Conservation (phyloP, 805 yeast species). For the Hanseniaspora valbyensis region DNA sequence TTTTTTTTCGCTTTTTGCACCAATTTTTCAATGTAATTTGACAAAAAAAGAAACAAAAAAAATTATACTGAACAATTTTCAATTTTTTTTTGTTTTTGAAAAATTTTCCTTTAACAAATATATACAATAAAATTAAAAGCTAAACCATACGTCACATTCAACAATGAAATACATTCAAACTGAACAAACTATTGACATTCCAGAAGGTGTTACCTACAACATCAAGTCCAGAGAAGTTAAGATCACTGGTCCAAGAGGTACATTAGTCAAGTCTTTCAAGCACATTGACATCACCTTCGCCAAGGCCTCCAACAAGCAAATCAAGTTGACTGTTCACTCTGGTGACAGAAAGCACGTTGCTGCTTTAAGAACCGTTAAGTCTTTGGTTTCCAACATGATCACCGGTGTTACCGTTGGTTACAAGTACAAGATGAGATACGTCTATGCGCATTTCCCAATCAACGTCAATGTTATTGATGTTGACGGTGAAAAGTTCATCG, state of each 20-base stretch:
- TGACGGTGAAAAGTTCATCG: constrained; percentile 65
- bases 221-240: constrained; percentile 85
- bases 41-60: too few species aligned
- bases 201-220: constrained; percentile 84
- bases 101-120: too few species aligned
- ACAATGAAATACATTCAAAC: constrained; percentile 76
- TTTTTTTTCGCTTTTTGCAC: neutral
- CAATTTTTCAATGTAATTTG: too few species aligned
- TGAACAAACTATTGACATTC: constrained; percentile 71
- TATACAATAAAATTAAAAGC: too few species aligned
- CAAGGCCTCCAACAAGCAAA: constrained; percentile 57
- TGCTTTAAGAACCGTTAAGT: constrained; percentile 84
- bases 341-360: constrained; percentile 99
- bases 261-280: constrained; percentile 74
- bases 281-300: constrained; percentile 91
- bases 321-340: constrained; percentile 89
- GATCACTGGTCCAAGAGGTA: constrained; percentile 98
- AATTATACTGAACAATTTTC: too few species aligned
- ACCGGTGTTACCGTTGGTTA: constrained; percentile 98
- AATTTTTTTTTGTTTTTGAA: too few species aligned
- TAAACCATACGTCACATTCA: too few species aligned
- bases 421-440: constrained; percentile 99
- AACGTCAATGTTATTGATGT: constrained; percentile 83
- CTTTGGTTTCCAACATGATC: constrained; percentile 85
- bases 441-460: constrained; percentile 99